Base-by-base conservation (phyloP, 257 asterid species). In the Petunia secreta region DNA sequence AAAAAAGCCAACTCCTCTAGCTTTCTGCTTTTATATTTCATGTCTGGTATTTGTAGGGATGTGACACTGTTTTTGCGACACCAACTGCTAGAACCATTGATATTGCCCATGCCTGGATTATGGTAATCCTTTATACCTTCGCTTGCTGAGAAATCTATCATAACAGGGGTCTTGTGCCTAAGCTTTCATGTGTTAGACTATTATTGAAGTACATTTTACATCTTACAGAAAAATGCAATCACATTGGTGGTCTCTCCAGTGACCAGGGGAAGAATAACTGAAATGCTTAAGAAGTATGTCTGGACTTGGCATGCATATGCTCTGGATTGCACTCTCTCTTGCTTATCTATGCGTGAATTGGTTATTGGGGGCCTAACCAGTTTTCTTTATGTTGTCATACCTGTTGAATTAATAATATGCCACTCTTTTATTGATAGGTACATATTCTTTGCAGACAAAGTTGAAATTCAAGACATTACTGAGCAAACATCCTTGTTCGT, bases 71-170 rank as follows among this genome's bases (percentile, higher is more conserved):
- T 82, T 95, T 95, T 77, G 99, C 88, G 86, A 95, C 99, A 79
- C 92, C 99, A 55, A 93, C 98, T 44, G 99, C 99, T 80, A 95
- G 99, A 84, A 95, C 97, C 75, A 92, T 95, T 78, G 99, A 95
- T 85, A 85, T 95, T 86, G 90, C 97, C 50, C 94, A 91, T 82
- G 93, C 97, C 50, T 95, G 98, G 98, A 75, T 93, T 83, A 95
- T 95, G 99, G 99, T 95, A 73, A 50, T 50, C 62, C 43, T 73
- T 50, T 58, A 73, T 54, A 93, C 63, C 25, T 85, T 75, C 60
- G 81, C 46, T 53, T 80, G 81, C 82, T 46, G 16, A 76, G 48
- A 78, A 81, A 62, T 3, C 25, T 25, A 25, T 25, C 25, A 25
- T 25, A 25, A 25, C 25, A 25, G 69, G 14, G 38, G 75, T 65